Conservation (phyloP, 1,284 basidiomycete genomes). For the Irpex rosettiformis region DNA sequence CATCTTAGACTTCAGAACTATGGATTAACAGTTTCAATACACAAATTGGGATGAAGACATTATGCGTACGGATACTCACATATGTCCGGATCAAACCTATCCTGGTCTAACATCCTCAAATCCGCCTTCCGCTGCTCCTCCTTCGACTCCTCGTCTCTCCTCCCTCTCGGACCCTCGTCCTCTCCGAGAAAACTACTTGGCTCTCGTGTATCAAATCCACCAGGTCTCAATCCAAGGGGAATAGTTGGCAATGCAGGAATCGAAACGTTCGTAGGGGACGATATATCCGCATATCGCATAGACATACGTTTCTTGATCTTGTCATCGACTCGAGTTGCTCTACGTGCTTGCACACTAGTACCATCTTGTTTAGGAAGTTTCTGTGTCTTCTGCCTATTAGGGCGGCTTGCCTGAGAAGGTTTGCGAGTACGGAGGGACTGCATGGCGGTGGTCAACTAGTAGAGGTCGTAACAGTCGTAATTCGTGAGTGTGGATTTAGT, state of each 20-base stretch:
- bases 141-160: conserved; percentile 31
- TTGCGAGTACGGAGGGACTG: conserved; percentile 62
- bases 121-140: conserved; percentile 42
- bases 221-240: conserved; percentile 30
- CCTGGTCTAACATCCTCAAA: conserved; percentile 65
- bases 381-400: conserved; percentile 23
- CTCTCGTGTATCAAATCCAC: conserved; percentile 1
- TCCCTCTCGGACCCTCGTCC: conserved; percentile 42
- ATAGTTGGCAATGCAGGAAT: conserved; percentile 56
- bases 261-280: conserved; percentile 50
- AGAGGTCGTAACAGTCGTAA: not conserved
- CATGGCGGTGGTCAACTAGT: conserved; percentile 34
- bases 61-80: conserved; percentile 58
- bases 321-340: conserved; percentile 78
- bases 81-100: conserved; percentile 77
- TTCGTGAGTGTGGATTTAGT: not conserved
- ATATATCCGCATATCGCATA: conserved; percentile 84
- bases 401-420: conserved; percentile 41
- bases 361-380: conserved; percentile 8
- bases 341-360: conserved; percentile 35
- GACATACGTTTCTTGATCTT: conserved; percentile 94
- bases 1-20: conserved; percentile 72
- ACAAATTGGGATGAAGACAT: too few species aligned
- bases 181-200: conserved; percentile 18
- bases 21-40: not conserved